Percentiles rank a stretch among this genome's conserved stretches.
phyloP scores from a whole-genome alignment of 768 basidiomycete species.

The Amanita exitialis region DNA sequence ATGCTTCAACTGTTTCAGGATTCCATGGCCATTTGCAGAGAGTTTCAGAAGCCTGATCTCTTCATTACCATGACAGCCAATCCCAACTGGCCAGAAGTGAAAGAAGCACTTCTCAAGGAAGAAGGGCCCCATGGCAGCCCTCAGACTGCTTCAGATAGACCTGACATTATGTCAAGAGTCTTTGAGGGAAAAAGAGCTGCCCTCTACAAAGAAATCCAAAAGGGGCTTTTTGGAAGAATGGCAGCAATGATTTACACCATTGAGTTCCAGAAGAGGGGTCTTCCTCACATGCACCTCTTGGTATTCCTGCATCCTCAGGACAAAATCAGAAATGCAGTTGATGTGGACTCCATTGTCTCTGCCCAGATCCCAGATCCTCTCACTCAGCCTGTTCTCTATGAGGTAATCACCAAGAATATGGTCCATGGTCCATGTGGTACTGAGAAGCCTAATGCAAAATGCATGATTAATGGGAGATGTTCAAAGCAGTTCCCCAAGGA shows the following conservation, averaged over 20 bases:
- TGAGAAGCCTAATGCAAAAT: no score
- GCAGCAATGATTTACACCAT: conserved; percentile 20
- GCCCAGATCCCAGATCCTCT: conserved; percentile 26
- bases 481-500: no score
- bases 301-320: no score
- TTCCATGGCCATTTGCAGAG: conserved; percentile 27
- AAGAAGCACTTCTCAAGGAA: conserved; percentile 11
- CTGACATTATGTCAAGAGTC: background rate
- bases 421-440: no score
- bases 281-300: conserved; percentile 36
- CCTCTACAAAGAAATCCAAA: background rate
- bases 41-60: conserved; percentile 25
- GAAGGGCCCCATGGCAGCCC: conserved; percentile 16
- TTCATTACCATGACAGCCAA: conserved; percentile 44
- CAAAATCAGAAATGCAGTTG: conserved; percentile 15
- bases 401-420: background rate
- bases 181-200: no score
- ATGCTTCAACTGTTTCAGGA: conserved; percentile 35
- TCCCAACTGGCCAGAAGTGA: conserved; percentile 34
- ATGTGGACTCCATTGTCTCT: conserved; percentile 25
- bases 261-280: conserved; percentile 35
- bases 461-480: no score
- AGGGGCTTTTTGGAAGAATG: background rate
- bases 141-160: conserved; percentile 10
- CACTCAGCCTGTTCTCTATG: conserved; percentile 12